Evolutionary conservation across 805 yeast genomes (phyloP).

Genomic region (Ogataea trehalophila): DNA sequence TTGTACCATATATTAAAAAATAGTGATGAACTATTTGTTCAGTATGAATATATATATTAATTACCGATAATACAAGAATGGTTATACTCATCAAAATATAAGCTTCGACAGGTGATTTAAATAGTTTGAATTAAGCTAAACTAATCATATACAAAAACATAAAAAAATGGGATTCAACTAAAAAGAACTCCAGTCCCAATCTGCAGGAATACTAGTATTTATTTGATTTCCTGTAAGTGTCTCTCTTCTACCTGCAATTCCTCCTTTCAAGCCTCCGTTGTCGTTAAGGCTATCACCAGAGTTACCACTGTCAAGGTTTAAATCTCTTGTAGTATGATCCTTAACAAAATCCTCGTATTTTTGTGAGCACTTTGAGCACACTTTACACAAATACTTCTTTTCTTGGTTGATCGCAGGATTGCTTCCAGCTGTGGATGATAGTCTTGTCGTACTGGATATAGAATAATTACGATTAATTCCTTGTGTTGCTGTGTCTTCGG

Average conservation of each 20-base stretch:
- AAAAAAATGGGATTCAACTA: constrained; percentile 7
- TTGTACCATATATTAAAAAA: no score
- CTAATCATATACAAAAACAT: no score
- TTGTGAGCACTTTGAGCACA: constrained; percentile 30
- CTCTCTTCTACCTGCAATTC: constrained; percentile 10
- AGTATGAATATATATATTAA: no score
- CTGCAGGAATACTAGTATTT: constrained; percentile 28
- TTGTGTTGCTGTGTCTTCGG: not conserved
- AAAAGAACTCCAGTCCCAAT: constrained; percentile 39
- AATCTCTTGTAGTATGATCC: constrained; percentile 26
- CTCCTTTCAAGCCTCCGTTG: constrained; percentile 1
- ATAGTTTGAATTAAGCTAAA: not conserved
- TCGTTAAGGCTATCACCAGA: constrained; percentile 9
- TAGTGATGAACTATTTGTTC: no score
- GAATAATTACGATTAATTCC: not conserved
- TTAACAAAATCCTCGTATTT: constrained; percentile 31
- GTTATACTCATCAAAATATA: no score
- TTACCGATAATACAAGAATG: no score
- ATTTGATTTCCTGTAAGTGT: constrained; percentile 11
- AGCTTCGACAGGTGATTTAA: not conserved
- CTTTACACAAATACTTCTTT: constrained; percentile 31
- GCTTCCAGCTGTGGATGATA: constrained; percentile 7
- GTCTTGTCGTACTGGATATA: not conserved
- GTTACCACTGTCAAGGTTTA: constrained; percentile 20
- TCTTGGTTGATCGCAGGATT: constrained; percentile 7